These are phyloP conservation scores for Yueomyces sp. DNA, from an alignment of 1,139 yeast species.

Conservation along the genomic window DNA sequence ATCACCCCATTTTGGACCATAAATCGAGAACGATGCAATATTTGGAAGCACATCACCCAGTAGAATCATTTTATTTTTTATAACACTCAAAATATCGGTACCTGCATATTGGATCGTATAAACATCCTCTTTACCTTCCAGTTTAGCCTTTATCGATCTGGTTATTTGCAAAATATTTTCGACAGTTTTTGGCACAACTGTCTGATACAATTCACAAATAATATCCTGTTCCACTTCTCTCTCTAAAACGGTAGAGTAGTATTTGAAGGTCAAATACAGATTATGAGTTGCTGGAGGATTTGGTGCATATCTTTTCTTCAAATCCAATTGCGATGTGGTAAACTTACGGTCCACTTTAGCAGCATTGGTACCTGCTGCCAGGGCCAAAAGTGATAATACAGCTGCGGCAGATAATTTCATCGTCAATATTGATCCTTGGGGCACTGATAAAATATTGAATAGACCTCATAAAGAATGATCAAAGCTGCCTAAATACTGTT, in stretches of 20 bases:
- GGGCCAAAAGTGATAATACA: neutral
- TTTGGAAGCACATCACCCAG: conserved; percentile 84
- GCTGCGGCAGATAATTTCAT: neutral
- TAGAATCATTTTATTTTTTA: conserved; percentile 58
- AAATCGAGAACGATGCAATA: conserved; percentile 70
- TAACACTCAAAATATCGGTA: conserved; percentile 57
- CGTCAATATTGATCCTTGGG: neutral
- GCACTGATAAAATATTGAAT: no score
- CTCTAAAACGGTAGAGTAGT: conserved; percentile 10
- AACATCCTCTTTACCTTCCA: conserved; percentile 32
- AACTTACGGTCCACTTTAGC: neutral
- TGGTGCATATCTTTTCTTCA: conserved; percentile 15
- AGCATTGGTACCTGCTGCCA: neutral
- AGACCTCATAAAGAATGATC: no score
- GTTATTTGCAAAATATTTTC: conserved; percentile 53
- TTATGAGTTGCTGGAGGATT: conserved; percentile 23
- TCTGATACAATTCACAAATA: conserved; percentile 57
- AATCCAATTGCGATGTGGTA: conserved; percentile 2
- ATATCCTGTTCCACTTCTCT: conserved; percentile 26
- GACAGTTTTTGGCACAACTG: conserved; percentile 58
- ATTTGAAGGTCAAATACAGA: conserved; percentile 16
- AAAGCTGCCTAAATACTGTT: no score
- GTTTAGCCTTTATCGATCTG: conserved; percentile 35
- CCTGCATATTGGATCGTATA: conserved; percentile 47
- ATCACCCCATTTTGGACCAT: conserved; percentile 53